Evolutionary conservation across 495 filamentous ascomycete genomes (phyloP).

Genomic region (Penicillium argentinense): DNA sequence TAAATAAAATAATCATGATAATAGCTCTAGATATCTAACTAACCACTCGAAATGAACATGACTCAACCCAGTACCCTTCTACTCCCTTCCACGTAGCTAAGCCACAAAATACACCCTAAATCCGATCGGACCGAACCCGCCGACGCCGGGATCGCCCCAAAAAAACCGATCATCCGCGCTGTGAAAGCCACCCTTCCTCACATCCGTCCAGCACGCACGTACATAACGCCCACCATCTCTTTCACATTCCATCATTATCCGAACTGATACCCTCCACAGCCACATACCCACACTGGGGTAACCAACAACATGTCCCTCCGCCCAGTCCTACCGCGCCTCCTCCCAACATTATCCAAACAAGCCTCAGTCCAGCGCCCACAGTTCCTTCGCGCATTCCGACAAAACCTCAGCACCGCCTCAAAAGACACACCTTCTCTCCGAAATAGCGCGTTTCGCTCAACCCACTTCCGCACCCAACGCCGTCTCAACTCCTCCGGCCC

Average conservation of each 20-base stretch:
- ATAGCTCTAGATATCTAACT: no score
- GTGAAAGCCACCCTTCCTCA: no score
- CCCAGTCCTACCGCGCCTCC: constrained; percentile 1
- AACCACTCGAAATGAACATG: no score
- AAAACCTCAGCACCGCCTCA: neutral
- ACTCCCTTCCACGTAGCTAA: no score
- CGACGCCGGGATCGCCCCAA: constrained; percentile 8
- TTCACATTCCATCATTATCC: no score
- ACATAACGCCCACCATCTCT: neutral
- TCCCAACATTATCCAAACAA: neutral
- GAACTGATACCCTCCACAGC: neutral
- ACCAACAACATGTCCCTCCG: constrained; percentile 20
- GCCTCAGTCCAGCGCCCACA: neutral
- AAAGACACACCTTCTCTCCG: no score
- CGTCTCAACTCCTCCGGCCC: neutral
- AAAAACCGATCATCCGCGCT: no score
- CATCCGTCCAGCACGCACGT: no score
- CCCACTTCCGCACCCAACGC: constrained; percentile 1
- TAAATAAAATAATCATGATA: no score
- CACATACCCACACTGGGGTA: neutral
- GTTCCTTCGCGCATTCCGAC: neutral
- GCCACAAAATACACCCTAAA: neutral
- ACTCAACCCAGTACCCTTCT: no score
- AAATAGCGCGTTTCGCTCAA: neutral
- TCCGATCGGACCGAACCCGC: constrained; percentile 7